Percentiles rank a stretch among this genome's conserved stretches.
phyloP scores from a whole-genome alignment of 2,329 filamentous ascomycete genomes.

The Penicillium aurantiogriseum region DNA sequence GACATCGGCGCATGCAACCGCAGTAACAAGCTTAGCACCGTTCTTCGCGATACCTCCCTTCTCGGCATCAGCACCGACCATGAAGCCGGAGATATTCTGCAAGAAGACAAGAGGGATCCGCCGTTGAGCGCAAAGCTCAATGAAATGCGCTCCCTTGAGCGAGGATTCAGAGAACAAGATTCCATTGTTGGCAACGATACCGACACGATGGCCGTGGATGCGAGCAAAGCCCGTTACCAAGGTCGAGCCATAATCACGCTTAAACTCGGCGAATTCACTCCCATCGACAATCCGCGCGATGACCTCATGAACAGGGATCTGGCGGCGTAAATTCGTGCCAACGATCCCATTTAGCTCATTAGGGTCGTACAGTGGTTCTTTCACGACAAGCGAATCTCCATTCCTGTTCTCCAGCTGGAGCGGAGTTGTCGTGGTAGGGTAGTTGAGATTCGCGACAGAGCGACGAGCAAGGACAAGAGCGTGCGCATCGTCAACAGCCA shows the following conservation, averaged over 20 bases:
- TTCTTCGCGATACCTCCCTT: conserved; percentile 96
- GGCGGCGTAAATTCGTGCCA: conserved; percentile 82
- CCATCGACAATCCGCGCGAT: conserved; percentile 92
- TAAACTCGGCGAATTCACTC: conserved; percentile 89
- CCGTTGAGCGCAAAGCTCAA: conserved; percentile 88
- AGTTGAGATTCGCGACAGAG: conserved; percentile 86
- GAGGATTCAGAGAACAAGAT: conserved; percentile 88
- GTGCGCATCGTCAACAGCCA: conserved; percentile 91
- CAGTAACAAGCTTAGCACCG: conserved; percentile 93
- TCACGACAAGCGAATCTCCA: conserved; percentile 43
- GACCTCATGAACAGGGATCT: conserved; percentile 82
- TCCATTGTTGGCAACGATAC: conserved; percentile 93
- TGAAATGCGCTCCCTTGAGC: conserved; percentile 94
- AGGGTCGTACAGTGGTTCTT: conserved; percentile 76
- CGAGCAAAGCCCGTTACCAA: conserved; percentile 87
- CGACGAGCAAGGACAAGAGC: conserved; percentile 81
- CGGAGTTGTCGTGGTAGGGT: conserved; percentile 56
- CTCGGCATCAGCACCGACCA: conserved; percentile 92
- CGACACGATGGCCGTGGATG: conserved; percentile 87
- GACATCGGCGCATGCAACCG: conserved; percentile 88
- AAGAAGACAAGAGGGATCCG: conserved; percentile 88
- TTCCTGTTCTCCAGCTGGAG: conserved; percentile 24
- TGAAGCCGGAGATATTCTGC: conserved; percentile 97
- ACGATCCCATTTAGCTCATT: conserved; percentile 84
- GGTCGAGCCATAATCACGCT: conserved; percentile 82